Evolutionary conservation across 1,284 basidiomycete genomes (phyloP).

Genomic region (Apiotrichum gracile): DNA sequence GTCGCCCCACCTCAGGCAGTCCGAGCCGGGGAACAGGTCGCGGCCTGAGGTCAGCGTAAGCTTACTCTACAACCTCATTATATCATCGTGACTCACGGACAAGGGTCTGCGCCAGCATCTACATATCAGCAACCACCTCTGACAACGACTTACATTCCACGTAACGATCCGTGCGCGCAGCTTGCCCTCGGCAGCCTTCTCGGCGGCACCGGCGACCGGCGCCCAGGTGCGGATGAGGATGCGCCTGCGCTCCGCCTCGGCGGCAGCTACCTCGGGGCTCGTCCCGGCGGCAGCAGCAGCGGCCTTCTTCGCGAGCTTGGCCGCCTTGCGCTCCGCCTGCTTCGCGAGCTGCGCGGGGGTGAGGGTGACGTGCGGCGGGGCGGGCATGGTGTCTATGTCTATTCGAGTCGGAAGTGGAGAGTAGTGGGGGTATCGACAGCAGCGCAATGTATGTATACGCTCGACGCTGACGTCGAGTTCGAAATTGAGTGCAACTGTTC

Average conservation of each 20-base stretch:
- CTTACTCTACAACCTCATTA: background rate
- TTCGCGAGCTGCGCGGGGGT: slow-evolving; percentile 40
- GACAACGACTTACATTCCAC: slow-evolving; percentile 46
- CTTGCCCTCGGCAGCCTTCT: slow-evolving; percentile 53
- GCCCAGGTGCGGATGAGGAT: slow-evolving; percentile 40
- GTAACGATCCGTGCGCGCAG: slow-evolving; percentile 64
- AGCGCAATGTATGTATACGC: no score
- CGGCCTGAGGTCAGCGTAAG: slow-evolving; percentile 56
- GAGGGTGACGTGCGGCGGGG: slow-evolving; percentile 14
- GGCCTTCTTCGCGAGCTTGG: slow-evolving; percentile 39
- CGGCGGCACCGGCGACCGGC: slow-evolving; percentile 49
- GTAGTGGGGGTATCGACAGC: background rate
- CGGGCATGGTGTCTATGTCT: slow-evolving; percentile 5
- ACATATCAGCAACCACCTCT: background rate
- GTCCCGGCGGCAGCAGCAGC: slow-evolving; percentile 11
- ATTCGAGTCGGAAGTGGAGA: background rate
- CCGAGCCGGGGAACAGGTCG: slow-evolving; percentile 69
- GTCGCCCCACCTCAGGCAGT: slow-evolving; percentile 67
- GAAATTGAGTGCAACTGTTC: no score
- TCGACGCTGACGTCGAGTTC: no score
- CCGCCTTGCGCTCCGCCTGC: slow-evolving; percentile 38
- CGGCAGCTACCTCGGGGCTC: background rate
- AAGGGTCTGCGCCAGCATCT: slow-evolving; percentile 54
- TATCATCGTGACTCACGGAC: slow-evolving; percentile 33
- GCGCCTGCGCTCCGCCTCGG: slow-evolving; percentile 23